These are phyloP conservation scores for Salvia hispanica DNA, from an alignment of 257 asterid genomes.

Conservation along the genomic window DNA sequence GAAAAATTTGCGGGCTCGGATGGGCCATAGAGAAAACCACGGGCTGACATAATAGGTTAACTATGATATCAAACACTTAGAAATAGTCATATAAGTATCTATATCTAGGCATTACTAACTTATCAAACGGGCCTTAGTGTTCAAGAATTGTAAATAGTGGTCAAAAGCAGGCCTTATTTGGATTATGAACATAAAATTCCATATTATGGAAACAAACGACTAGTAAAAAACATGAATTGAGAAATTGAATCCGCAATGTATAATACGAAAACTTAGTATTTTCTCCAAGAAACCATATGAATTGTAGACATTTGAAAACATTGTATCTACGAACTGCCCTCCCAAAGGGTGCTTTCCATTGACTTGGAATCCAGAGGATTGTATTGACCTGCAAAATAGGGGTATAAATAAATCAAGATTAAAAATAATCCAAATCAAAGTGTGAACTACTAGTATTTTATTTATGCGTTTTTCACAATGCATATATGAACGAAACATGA, in stretches of 20 bases:
- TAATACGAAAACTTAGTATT: background rate
- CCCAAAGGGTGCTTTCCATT: conserved; percentile 59
- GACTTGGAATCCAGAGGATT: conserved; percentile 46
- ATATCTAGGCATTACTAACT: too few relatives aligned
- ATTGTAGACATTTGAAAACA: background rate
- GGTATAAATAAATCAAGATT: background rate
- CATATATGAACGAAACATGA: background rate
- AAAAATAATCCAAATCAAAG: background rate
- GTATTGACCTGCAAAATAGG: conserved; percentile 43
- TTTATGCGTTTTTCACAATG: background rate
- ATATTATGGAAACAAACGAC: too few relatives aligned
- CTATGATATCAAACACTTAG: too few relatives aligned
- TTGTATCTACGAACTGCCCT: conserved; percentile 45
- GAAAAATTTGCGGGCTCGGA: too few relatives aligned
- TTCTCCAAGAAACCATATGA: background rate
- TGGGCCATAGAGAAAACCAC: too few relatives aligned
- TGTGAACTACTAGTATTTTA: background rate
- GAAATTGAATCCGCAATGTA: background rate
- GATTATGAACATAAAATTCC: too few relatives aligned
- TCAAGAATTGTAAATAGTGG: too few relatives aligned
- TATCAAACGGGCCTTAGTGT: too few relatives aligned
- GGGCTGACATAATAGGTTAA: too few relatives aligned
- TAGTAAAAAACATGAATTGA: background rate
- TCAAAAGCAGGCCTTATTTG: too few relatives aligned
- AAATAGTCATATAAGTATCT: too few relatives aligned